phyloP scores from a whole-genome alignment of 495 filamentous ascomycete species.

The Rhizodiscina lignyota region DNA sequence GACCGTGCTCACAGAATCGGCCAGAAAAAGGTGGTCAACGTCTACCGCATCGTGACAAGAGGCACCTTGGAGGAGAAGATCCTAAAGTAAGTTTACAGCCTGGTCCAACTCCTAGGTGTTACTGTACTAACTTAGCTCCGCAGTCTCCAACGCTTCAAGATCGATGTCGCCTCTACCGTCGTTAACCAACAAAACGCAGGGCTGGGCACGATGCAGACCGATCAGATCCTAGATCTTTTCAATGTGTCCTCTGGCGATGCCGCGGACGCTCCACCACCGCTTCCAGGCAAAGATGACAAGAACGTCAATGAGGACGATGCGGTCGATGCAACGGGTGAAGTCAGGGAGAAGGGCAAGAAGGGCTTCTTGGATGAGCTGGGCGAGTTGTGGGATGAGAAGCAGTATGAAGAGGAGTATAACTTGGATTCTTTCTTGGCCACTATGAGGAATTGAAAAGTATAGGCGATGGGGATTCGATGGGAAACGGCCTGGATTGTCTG shows the following conservation, averaged over 20 bases:
- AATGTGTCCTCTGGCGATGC: slow-evolving; percentile 52
- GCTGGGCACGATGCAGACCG: slow-evolving; percentile 89
- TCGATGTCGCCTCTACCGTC: slow-evolving; percentile 93
- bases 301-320: slow-evolving; percentile 67
- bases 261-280: slow-evolving; percentile 39
- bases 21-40: slow-evolving; percentile 98
- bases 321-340: slow-evolving; percentile 83
- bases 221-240: slow-evolving; percentile 94
- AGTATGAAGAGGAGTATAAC: slow-evolving; percentile 95
- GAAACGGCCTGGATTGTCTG: too few species aligned
- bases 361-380: slow-evolving; percentile 86
- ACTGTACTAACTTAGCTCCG: not conserved
- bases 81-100: slow-evolving; percentile 43
- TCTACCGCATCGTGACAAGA: slow-evolving; percentile 90
- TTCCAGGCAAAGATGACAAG: slow-evolving; percentile 18
- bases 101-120: not conserved
- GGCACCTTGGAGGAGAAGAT: slow-evolving; percentile 99
- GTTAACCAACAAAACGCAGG: slow-evolving; percentile 99
- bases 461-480: too few species aligned
- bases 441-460: slow-evolving; percentile 55
- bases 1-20: slow-evolving; percentile 96
- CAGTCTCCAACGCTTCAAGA: slow-evolving; percentile 97
- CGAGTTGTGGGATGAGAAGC: slow-evolving; percentile 89
- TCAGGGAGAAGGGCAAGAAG: slow-evolving; percentile 91
- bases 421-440: slow-evolving; percentile 79